Percentiles rank a stretch among this genome's conserved stretches.
Conservation (phyloP, 2,329 filamentous ascomycete species). For the Coccinonectria pachysandricola region DNA sequence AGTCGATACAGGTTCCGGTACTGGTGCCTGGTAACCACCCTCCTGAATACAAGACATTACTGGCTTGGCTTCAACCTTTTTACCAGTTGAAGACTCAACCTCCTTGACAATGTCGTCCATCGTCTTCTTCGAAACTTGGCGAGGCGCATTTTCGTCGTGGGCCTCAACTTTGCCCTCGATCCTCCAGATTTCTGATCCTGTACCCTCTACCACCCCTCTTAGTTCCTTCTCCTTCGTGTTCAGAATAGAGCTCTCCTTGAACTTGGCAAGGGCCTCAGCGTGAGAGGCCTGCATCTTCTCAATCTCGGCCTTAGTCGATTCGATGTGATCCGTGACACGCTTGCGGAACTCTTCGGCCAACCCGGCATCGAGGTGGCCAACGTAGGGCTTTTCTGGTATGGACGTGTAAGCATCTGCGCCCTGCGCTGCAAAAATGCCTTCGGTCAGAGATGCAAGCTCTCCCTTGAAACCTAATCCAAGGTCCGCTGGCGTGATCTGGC, state of each 20-base stretch:
- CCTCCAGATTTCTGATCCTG: slow-evolving; percentile 51
- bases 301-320: slow-evolving; percentile 69
- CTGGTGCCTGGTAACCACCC: slow-evolving; percentile 61
- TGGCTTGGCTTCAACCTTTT: slow-evolving; percentile 53
- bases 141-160: slow-evolving; percentile 35
- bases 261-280: slow-evolving; percentile 60
- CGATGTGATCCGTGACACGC: slow-evolving; percentile 61
- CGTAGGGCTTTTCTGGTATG: slow-evolving; percentile 47
- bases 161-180: slow-evolving; percentile 47
- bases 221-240: slow-evolving; percentile 68
- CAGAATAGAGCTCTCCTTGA: slow-evolving; percentile 61
- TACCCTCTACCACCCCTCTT: slow-evolving; percentile 51
- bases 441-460: slow-evolving; percentile 69
- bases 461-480: slow-evolving; percentile 79
- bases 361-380: slow-evolving; percentile 56
- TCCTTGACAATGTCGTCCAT: slow-evolving; percentile 66
- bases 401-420: slow-evolving; percentile 36
- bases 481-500: slow-evolving; percentile 77
- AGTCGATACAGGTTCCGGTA: slow-evolving; percentile 32
- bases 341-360: slow-evolving; percentile 77
- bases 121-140: slow-evolving; percentile 35
- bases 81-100: slow-evolving; percentile 61
- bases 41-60: slow-evolving; percentile 64
- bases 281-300: slow-evolving; percentile 76
- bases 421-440: slow-evolving; percentile 69